Evolutionary conservation across 2,329 filamentous ascomycete species (phyloP).

Genomic region (Colletotrichum sp.): DNA sequence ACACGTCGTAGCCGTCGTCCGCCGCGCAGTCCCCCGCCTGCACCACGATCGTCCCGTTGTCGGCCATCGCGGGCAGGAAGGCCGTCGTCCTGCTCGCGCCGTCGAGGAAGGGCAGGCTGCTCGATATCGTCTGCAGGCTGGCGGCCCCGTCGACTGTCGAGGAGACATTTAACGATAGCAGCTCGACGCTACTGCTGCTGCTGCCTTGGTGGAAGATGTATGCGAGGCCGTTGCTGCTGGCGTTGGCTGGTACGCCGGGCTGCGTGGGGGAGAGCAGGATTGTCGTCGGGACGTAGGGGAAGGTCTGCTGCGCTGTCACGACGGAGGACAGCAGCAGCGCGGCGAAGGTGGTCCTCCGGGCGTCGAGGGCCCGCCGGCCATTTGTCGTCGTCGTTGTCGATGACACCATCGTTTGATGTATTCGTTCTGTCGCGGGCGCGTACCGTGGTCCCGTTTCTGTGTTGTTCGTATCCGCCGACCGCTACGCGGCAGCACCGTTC

Average conservation of each 20-base stretch:
- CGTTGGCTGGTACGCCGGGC: constrained; percentile 43
- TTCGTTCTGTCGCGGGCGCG: background rate
- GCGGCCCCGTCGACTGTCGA: constrained; percentile 52
- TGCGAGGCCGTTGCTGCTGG: constrained; percentile 54
- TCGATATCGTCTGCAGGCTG: constrained; percentile 56
- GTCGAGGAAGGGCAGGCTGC: constrained; percentile 67
- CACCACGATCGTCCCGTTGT: constrained; percentile 73
- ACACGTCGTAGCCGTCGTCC: constrained; percentile 61
- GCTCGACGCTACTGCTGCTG: constrained; percentile 46
- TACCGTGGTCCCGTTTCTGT: constrained; percentile 1
- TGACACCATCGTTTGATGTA: background rate
- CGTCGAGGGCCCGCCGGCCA: background rate
- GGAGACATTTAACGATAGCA: constrained; percentile 72
- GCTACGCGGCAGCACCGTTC: constrained; percentile 11
- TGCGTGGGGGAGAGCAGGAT: constrained; percentile 63
- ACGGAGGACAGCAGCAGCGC: constrained; percentile 14
- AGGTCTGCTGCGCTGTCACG: constrained; percentile 43
- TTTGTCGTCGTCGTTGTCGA: background rate
- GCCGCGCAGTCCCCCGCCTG: constrained; percentile 75
- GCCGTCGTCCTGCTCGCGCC: constrained; percentile 52
- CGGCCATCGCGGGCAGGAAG: constrained; percentile 72
- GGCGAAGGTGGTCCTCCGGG: background rate
- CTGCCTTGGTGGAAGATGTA: constrained; percentile 72
- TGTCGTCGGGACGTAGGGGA: constrained; percentile 81
- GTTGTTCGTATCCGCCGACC: constrained; percentile 12